Conservation (phyloP, 2,329 filamentous ascomycete species). For the Coccinonectria pachysandricola region DNA sequence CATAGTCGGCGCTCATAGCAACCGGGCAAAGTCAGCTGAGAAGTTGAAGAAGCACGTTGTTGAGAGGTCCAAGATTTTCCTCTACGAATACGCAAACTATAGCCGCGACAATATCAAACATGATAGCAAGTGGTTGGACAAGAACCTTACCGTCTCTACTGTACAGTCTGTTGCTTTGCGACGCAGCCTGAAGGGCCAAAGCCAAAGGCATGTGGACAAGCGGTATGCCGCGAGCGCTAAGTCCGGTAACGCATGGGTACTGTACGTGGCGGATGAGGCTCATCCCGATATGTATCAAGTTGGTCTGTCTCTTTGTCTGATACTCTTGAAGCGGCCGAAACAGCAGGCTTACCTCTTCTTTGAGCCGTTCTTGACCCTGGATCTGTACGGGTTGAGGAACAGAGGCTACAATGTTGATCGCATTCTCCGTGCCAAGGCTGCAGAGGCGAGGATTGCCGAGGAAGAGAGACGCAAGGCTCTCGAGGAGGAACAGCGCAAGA, state of each 20-base stretch:
- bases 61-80: constrained; percentile 80
- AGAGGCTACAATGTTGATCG: constrained; percentile 96
- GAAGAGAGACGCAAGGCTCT: constrained; percentile 66
- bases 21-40: constrained; percentile 58
- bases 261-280: constrained; percentile 64
- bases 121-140: constrained; percentile 83
- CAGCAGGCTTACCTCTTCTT: constrained; percentile 85
- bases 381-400: constrained; percentile 68
- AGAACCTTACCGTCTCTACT: constrained; percentile 66
- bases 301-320: constrained; percentile 72
- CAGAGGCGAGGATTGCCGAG: constrained; percentile 79
- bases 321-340: constrained; percentile 72
- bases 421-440: constrained; percentile 78
- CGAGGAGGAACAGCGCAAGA: constrained; percentile 59
- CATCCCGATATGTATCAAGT: constrained; percentile 84
- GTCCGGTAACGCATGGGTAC: constrained; percentile 43
- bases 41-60: constrained; percentile 71
- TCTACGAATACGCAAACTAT: constrained; percentile 66
- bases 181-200: constrained; percentile 62
- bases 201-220: constrained; percentile 61
- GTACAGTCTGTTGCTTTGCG: constrained; percentile 71
- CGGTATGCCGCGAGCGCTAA: constrained; percentile 59
- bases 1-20: constrained; percentile 54
- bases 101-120: constrained; percentile 69
- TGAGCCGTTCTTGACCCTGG: constrained; percentile 80